Percentiles rank a stretch among this genome's conserved stretches.
These are phyloP conservation scores for Cucumis cinereus DNA, from an alignment of 306 rosid genomes.

Conservation along the genomic window DNA sequence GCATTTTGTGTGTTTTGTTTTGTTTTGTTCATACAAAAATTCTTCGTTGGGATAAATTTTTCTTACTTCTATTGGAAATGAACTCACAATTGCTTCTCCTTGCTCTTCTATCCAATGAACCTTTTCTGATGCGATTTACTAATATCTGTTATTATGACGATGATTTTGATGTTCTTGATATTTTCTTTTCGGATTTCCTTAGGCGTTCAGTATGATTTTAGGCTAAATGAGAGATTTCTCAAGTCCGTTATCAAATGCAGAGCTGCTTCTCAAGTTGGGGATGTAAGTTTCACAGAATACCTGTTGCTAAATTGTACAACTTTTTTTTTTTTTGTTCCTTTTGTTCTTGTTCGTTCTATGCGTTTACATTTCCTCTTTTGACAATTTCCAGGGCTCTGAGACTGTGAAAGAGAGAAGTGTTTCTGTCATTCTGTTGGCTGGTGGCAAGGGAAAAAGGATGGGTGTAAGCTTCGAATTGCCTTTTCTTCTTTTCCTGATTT, in stretches of 20 bases:
- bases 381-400: conserved; percentile 9
- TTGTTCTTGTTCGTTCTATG: neutral
- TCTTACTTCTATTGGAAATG: neutral
- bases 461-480: conserved; percentile 39
- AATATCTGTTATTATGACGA: neutral
- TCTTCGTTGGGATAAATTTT: neutral
- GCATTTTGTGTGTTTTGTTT: neutral
- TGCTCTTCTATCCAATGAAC: neutral
- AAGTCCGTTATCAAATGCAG: conserved; percentile 14
- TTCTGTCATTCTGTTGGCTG: conserved; percentile 66
- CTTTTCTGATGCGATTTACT: neutral
- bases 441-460: conserved; percentile 84
- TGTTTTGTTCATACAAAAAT: neutral
- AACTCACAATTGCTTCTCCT: neutral
- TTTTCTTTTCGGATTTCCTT: neutral
- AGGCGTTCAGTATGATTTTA: conserved; percentile 19
- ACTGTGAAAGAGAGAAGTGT: conserved; percentile 44
- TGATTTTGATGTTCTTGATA: neutral
- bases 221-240: conserved; percentile 14
- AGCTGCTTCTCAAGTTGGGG: conserved; percentile 15
- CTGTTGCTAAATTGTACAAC: neutral
- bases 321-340: no score
- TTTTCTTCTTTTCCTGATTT: neutral
- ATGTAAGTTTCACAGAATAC: conserved; percentile 7
- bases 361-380: neutral